These are phyloP conservation scores for Plantago coronopus DNA, from an alignment of 305 asterid species.

Conservation along the genomic window DNA sequence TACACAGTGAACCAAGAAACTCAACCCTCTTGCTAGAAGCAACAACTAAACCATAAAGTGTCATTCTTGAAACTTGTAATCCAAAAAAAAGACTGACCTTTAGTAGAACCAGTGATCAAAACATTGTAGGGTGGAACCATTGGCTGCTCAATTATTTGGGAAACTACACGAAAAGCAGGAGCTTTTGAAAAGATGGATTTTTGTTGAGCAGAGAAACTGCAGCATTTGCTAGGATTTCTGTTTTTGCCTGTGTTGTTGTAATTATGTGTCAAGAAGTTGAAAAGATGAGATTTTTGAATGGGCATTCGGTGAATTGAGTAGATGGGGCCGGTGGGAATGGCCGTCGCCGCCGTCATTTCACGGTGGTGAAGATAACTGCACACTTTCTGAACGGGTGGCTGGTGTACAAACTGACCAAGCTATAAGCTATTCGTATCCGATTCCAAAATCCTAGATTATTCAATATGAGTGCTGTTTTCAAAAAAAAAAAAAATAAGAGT, in stretches of 20 bases:
- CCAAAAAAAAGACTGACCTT: slow-evolving; percentile 38
- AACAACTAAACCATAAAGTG: not conserved
- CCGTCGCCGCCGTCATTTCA: not conserved
- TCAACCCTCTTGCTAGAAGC: not conserved
- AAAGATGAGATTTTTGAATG: not conserved
- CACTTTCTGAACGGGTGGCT: not conserved
- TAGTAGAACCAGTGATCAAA: slow-evolving; percentile 71
- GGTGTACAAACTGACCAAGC: not conserved
- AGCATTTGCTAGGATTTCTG: not conserved
- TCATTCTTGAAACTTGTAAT: not conserved
- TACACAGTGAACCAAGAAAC: not conserved
- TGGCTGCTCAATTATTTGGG: slow-evolving; percentile 39
- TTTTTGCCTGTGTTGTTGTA: not conserved
- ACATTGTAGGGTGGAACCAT: slow-evolving; percentile 83
- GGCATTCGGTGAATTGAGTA: slow-evolving; percentile 7
- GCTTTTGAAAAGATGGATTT: slow-evolving; percentile 8
- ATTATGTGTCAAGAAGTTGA: slow-evolving; percentile 1
- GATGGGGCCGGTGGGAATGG: not conserved
- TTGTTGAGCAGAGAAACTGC: slow-evolving; percentile 14
- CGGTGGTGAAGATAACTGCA: not conserved
- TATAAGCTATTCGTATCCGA: too few relatives aligned
- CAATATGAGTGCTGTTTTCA: too few relatives aligned
- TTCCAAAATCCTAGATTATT: too few relatives aligned
- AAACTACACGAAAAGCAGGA: slow-evolving; percentile 22
- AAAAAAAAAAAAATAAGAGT: too few relatives aligned